Evolutionary conservation across 2,329 filamentous ascomycete species (phyloP).

Genomic region (Pseudocercospora ulei): DNA sequence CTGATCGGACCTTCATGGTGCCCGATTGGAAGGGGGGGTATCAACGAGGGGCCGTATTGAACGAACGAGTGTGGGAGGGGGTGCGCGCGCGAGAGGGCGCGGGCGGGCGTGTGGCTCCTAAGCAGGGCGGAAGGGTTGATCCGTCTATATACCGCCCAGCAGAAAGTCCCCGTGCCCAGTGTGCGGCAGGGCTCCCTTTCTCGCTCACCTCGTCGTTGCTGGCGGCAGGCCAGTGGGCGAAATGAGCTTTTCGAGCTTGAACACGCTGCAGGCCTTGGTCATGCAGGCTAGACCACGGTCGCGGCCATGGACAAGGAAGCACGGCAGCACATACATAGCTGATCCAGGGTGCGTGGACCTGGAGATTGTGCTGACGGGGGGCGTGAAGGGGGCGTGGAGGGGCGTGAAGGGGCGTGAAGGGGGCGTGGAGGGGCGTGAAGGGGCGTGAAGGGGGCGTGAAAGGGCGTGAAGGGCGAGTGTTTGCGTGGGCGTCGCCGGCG

Average conservation of each 20-base stretch:
- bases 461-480: no score
- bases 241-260: constrained; percentile 13
- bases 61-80: constrained; percentile 13
- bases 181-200: constrained; percentile 6
- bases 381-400: constrained; percentile 1
- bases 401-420: no score
- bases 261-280: not conserved
- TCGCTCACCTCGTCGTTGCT: constrained; percentile 11
- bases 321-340: not conserved
- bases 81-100: constrained; percentile 10
- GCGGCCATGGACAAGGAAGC: not conserved
- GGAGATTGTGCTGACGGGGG: constrained; percentile 5
- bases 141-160: constrained; percentile 15
- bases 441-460: no score
- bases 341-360: not conserved
- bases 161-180: constrained; percentile 6
- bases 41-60: constrained; percentile 13
- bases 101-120: constrained; percentile 11
- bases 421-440: no score
- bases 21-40: constrained; percentile 8
- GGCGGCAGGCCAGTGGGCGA: constrained; percentile 7
- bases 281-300: no score
- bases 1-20: constrained; percentile 15
- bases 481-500: no score
- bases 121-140: constrained; percentile 2